These are phyloP conservation scores for Graphiopsis chlorocephala DNA, from an alignment of 2,329 filamentous ascomycete genomes.

Conservation along the genomic window DNA sequence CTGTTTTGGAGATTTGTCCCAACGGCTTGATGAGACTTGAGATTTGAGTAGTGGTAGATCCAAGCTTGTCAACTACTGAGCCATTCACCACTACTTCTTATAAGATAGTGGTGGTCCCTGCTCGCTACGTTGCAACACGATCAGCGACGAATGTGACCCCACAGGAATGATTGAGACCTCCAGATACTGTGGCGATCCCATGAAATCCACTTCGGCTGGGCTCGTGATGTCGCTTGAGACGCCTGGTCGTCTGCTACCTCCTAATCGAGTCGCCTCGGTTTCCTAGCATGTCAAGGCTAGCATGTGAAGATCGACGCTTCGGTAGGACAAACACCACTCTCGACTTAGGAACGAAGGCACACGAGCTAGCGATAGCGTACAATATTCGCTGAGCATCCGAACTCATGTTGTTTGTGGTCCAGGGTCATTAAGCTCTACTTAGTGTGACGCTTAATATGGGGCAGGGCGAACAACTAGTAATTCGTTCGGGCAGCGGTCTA, in stretches of 20 bases:
- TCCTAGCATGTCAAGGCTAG: not conserved
- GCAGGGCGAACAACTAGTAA: not conserved
- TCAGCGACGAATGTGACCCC: not conserved
- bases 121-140: not conserved
- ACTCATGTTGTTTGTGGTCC: not conserved
- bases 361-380: not conserved
- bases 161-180: not conserved
- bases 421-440: not conserved
- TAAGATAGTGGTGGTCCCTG: not conserved
- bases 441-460: not conserved
- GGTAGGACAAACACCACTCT: not conserved
- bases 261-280: not conserved
- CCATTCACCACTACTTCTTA: not conserved
- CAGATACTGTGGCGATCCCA: not conserved
- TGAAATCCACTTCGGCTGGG: not conserved
- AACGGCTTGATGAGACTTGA: not conserved
- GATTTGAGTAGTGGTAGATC: not conserved
- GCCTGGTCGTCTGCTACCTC: not conserved
- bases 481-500: not conserved
- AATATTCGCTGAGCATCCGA: not conserved
- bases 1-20: not conserved
- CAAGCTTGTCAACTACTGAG: not conserved
- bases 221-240: not conserved
- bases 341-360: not conserved
- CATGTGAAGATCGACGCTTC: not conserved